Percentiles rank a stretch among this genome's conserved stretches.
These are phyloP conservation scores for Primulina eburnea DNA, from an alignment of 257 asterid species.

Conservation along the genomic window DNA sequence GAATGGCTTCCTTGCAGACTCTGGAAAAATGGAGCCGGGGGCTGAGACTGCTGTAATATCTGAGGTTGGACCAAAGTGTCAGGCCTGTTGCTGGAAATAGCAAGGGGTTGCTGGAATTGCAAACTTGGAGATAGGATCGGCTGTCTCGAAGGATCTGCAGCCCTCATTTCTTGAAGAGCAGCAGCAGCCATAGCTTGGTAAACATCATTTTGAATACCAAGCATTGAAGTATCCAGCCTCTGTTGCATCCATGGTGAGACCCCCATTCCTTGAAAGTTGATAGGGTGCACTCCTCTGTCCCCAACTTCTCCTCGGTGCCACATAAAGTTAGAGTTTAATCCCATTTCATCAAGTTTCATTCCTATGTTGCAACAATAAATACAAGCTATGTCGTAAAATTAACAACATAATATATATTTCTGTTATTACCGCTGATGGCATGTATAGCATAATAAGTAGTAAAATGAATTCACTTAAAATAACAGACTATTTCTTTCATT, in stretches of 20 bases:
- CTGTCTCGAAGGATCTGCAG: constrained; percentile 55
- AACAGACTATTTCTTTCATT: not conserved
- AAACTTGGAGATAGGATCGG: constrained; percentile 41
- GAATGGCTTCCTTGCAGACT: constrained; percentile 33
- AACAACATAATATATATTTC: not conserved
- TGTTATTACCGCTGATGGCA: not conserved
- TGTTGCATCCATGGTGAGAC: constrained; percentile 68
- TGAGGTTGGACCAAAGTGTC: constrained; percentile 38
- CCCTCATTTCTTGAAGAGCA: constrained; percentile 57
- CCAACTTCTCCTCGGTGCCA: constrained; percentile 58
- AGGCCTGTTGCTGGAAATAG: constrained; percentile 26
- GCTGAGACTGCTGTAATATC: constrained; percentile 41
- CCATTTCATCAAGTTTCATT: constrained; percentile 54
- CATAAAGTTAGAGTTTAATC: constrained; percentile 53
- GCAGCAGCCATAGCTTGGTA: constrained; percentile 78
- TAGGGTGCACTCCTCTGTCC: constrained; percentile 43
- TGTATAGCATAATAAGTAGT: not conserved
- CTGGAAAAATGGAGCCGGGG: constrained; percentile 38
- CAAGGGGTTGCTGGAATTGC: constrained; percentile 58
- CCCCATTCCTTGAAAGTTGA: constrained; percentile 65
- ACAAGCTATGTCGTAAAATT: constrained; percentile 1
- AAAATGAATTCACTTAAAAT: not conserved
- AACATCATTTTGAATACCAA: constrained; percentile 55
- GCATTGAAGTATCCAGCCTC: constrained; percentile 42
- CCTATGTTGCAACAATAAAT: constrained; percentile 33